Percentiles rank a stretch among this genome's conserved stretches.
Evolutionary conservation across 805 yeast species (phyloP).

Genomic region (Suhomyces pyralidae): DNA sequence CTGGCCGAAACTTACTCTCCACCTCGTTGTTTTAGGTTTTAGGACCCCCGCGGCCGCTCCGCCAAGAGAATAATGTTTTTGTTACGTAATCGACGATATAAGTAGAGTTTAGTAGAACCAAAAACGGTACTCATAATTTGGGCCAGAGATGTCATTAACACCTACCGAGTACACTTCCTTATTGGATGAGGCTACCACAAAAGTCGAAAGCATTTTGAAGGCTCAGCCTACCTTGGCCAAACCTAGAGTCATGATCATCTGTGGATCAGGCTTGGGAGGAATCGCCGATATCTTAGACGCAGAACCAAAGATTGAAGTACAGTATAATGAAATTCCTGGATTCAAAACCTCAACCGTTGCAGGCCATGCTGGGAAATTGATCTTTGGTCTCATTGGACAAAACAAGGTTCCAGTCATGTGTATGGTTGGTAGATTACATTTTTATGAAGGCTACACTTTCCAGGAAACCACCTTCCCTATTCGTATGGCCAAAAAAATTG

Average conservation of each 20-base stretch:
- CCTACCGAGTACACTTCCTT: slow-evolving; percentile 17
- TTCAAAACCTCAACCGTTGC: slow-evolving; percentile 79
- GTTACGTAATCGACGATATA: slow-evolving; percentile 1
- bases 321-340: slow-evolving; percentile 73
- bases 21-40: slow-evolving; percentile 3
- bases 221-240: slow-evolving; percentile 12
- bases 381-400: slow-evolving; percentile 72
- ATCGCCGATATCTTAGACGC: slow-evolving; percentile 54
- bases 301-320: slow-evolving; percentile 46
- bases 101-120: background rate
- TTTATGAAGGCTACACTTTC: slow-evolving; percentile 88
- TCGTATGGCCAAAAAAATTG: slow-evolving; percentile 66
- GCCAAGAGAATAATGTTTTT: background rate
- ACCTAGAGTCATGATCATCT: slow-evolving; percentile 75
- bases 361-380: slow-evolving; percentile 83
- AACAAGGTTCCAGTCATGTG: slow-evolving; percentile 77
- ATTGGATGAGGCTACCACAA: slow-evolving; percentile 17
- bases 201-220: slow-evolving; percentile 13
- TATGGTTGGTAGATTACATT: slow-evolving; percentile 92
- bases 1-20: slow-evolving; percentile 5
- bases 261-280: slow-evolving; percentile 95
- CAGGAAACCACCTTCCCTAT: slow-evolving; percentile 82
- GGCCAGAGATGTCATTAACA: slow-evolving; percentile 4
- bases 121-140: background rate
- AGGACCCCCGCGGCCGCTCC: background rate